phyloP scores from a whole-genome alignment of 192 early-diverging fungal species.

The Rhizophlyctis rosea region DNA sequence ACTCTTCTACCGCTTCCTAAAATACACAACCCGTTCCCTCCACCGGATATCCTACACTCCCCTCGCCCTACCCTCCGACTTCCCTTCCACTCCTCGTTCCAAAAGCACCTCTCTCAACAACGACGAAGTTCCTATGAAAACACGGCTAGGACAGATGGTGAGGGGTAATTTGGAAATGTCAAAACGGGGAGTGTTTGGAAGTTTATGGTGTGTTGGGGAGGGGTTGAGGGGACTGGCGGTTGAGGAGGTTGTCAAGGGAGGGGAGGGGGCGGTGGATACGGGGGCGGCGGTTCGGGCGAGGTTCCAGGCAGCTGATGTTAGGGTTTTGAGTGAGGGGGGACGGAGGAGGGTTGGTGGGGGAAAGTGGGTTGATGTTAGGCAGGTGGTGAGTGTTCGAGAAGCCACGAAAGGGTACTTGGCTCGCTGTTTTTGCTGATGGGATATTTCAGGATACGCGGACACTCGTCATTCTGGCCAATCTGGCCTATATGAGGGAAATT shows the following conservation, averaged over 20 bases:
- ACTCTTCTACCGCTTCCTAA: slow-evolving; percentile 67
- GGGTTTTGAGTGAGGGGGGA: neutral
- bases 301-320: neutral
- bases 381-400: slow-evolving; percentile 20
- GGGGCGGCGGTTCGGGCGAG: neutral
- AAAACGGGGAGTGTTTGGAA: slow-evolving; percentile 51
- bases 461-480: slow-evolving; percentile 83
- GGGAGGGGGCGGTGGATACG: slow-evolving; percentile 1
- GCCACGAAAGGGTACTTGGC: neutral
- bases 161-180: too few species aligned
- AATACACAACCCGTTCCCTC: slow-evolving; percentile 60
- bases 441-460: slow-evolving; percentile 57
- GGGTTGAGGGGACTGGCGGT: too few species aligned
- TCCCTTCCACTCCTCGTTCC: too few species aligned
- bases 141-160: too few species aligned
- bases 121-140: too few species aligned
- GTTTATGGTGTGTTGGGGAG: slow-evolving; percentile 74
- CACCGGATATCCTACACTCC: slow-evolving; percentile 50
- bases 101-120: too few species aligned
- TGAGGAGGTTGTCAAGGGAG: neutral
- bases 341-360: slow-evolving; percentile 12
- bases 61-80: slow-evolving; percentile 1
- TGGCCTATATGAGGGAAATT: slow-evolving; percentile 65
- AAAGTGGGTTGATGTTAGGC: slow-evolving; percentile 28
- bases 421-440: neutral